A percentile compares a stretch with the other conserved stretches of the same genome.
phyloP scores from a whole-genome alignment of 1,284 basidiomycete species.

The Cutaneotrichosporon sp. region DNA sequence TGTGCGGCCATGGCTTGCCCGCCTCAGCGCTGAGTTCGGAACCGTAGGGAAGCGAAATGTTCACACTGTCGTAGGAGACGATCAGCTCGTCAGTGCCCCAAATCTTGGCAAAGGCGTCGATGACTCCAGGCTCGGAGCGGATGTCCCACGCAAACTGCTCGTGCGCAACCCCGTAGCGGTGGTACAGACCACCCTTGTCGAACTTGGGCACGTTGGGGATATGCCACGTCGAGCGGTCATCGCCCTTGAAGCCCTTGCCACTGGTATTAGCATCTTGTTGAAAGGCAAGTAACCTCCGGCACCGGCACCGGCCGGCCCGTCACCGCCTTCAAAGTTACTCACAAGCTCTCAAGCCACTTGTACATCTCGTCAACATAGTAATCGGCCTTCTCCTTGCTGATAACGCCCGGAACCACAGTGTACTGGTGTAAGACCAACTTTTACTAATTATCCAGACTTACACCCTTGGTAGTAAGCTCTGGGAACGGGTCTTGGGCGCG shows the following conservation, averaged over 20 bases:
- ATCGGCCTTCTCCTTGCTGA: slow-evolving; percentile 38
- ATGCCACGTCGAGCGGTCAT: slow-evolving; percentile 49
- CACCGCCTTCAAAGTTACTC: not conserved
- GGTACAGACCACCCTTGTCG: slow-evolving; percentile 42
- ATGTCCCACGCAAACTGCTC: slow-evolving; percentile 54
- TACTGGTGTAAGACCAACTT: slow-evolving; percentile 30
- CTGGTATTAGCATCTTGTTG: slow-evolving; percentile 6
- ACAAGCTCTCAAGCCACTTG: slow-evolving; percentile 48
- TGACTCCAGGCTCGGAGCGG: slow-evolving; percentile 44
- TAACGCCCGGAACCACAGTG: slow-evolving; percentile 46
- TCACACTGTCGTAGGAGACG: slow-evolving; percentile 48
- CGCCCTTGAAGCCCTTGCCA: slow-evolving; percentile 46
- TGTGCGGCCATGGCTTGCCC: slow-evolving; percentile 48
- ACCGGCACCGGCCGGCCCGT: not conserved
- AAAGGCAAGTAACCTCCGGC: not conserved
- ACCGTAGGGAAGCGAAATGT: slow-evolving; percentile 48
- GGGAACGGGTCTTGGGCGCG: slow-evolving; percentile 28
- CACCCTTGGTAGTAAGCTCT: slow-evolving; percentile 34
- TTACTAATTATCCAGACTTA: slow-evolving; percentile 20
- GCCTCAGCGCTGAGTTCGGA: slow-evolving; percentile 31
- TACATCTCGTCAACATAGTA: slow-evolving; percentile 46
- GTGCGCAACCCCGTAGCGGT: slow-evolving; percentile 45
- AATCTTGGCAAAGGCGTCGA: slow-evolving; percentile 48
- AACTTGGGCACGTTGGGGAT: slow-evolving; percentile 47
- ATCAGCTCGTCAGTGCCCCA: slow-evolving; percentile 53